phyloP scores from a whole-genome alignment of 345 rosid genomes.

The Raphanus sativus region DNA sequence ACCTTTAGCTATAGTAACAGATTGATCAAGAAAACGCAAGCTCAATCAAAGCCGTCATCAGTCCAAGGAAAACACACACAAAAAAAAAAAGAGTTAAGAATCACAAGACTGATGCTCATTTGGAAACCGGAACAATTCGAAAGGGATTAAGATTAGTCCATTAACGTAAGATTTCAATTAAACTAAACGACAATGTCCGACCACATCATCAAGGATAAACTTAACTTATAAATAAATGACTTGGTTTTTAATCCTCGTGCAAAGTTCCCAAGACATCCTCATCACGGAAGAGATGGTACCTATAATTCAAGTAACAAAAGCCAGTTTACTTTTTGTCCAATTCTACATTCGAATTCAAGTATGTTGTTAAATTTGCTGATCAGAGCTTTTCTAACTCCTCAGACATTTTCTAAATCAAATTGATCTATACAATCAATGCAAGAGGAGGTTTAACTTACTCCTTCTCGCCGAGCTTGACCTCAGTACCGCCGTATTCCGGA shows the following conservation, averaged over 20 bases:
- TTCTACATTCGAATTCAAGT: not conserved
- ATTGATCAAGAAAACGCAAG: not conserved
- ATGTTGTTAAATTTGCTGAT: not conserved
- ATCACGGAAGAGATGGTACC: conserved; percentile 68
- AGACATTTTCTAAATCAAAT: not conserved
- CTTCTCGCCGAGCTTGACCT: conserved; percentile 77
- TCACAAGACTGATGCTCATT: not conserved
- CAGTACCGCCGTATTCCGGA: conserved; percentile 79
- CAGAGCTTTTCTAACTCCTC: not conserved
- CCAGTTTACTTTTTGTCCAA: not conserved
- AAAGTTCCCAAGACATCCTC: conserved; percentile 87
- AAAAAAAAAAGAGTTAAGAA: not conserved
- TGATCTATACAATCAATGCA: not conserved
- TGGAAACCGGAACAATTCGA: not conserved
- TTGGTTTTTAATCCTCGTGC: conserved; percentile 43
- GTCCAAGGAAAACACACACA: not conserved
- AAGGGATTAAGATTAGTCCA: not conserved
- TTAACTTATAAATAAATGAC: conserved; percentile 10
- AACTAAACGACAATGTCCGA: conserved; percentile 2
- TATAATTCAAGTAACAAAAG: conserved; percentile 28
- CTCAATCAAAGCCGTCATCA: not conserved
- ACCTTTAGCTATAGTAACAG: not conserved
- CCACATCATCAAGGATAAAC: conserved; percentile 6
- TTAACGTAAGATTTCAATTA: not conserved
- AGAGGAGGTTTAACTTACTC: conserved; percentile 46